Conservation (phyloP, 352 stramenopile species). For the Phytophthora sp. region DNA sequence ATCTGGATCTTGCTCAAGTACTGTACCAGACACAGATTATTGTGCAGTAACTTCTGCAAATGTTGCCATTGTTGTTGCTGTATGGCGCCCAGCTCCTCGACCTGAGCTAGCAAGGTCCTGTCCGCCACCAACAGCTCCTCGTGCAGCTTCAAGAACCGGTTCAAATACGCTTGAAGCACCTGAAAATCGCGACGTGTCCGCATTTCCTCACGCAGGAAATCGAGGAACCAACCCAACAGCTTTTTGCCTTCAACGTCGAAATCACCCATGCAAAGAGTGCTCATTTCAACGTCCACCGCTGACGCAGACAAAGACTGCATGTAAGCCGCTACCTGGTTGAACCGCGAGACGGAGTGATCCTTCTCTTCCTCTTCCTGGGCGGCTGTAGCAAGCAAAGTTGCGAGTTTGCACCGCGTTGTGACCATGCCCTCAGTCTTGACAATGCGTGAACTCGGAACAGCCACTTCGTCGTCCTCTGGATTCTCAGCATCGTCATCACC, state of each 20-base stretch:
- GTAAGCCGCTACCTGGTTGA: conserved; percentile 58
- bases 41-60: conserved; percentile 80
- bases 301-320: conserved; percentile 79
- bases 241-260: conserved; percentile 80
- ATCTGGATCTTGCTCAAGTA: conserved; percentile 91
- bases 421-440: conserved; percentile 74
- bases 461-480: conserved; percentile 30
- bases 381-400: conserved; percentile 53
- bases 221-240: conserved; percentile 66
- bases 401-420: conserved; percentile 76
- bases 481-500: conserved; percentile 54
- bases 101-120: conserved; percentile 53
- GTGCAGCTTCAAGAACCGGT: conserved; percentile 88
- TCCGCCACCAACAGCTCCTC: conserved; percentile 74
- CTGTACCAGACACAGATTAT: conserved; percentile 88
- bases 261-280: conserved; percentile 83
- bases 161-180: conserved; percentile 84
- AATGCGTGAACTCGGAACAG: conserved; percentile 60
- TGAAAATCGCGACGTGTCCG: conserved; percentile 73
- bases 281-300: conserved; percentile 81
- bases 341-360: conserved; percentile 35
- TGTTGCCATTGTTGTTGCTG: conserved; percentile 85
- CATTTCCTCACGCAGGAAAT: conserved; percentile 74
- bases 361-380: conserved; percentile 31
- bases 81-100: conserved; percentile 57